phyloP scores from a whole-genome alignment of 441 rosid species.

The Cnidoscolus chayamansa region DNA sequence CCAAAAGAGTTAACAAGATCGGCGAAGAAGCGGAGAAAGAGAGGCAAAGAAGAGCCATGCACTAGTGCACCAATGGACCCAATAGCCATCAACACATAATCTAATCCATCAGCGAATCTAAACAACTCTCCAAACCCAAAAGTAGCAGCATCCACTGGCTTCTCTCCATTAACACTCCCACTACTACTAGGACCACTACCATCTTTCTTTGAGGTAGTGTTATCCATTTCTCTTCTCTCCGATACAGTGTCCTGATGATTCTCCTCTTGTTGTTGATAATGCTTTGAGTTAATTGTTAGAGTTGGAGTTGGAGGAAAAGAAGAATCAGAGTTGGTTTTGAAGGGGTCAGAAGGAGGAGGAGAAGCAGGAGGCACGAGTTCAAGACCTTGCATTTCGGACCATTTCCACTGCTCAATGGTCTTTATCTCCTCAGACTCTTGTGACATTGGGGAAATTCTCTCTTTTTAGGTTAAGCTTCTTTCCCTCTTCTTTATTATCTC shows the following conservation, averaged over 20 bases:
- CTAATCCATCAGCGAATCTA: constrained; percentile 95
- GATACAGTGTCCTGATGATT: constrained; percentile 25
- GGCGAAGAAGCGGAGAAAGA: constrained; percentile 93
- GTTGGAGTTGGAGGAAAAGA: constrained; percentile 22
- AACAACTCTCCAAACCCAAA: constrained; percentile 80
- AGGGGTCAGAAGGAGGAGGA: constrained; percentile 30
- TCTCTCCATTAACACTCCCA: constrained; percentile 34
- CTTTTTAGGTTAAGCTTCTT: constrained; percentile 15
- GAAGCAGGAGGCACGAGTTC: constrained; percentile 61
- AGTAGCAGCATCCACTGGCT: constrained; percentile 47
- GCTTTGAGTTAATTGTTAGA: constrained; percentile 5
- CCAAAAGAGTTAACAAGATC: constrained; percentile 99
- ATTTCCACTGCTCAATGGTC: constrained; percentile 83
- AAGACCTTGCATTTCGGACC: constrained; percentile 99
- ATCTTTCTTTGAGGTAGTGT: constrained; percentile 25
- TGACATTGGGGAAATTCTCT: constrained; percentile 63
- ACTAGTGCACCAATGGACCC: constrained; percentile 94
- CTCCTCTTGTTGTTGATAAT: neutral
- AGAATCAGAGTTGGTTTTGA: constrained; percentile 22
- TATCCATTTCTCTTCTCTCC: constrained; percentile 54
- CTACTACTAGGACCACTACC: constrained; percentile 15
- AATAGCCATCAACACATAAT: constrained; percentile 89
- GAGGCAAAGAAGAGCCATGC: constrained; percentile 92
- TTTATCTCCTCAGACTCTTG: constrained; percentile 68
- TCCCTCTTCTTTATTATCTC: constrained; percentile 32